A percentile compares a stretch with the other conserved stretches of the same genome.
These are phyloP conservation scores for Hemisphaericaspora subhashii DNA, from an alignment of 1,139 yeast genomes.

Conservation along the genomic window DNA sequence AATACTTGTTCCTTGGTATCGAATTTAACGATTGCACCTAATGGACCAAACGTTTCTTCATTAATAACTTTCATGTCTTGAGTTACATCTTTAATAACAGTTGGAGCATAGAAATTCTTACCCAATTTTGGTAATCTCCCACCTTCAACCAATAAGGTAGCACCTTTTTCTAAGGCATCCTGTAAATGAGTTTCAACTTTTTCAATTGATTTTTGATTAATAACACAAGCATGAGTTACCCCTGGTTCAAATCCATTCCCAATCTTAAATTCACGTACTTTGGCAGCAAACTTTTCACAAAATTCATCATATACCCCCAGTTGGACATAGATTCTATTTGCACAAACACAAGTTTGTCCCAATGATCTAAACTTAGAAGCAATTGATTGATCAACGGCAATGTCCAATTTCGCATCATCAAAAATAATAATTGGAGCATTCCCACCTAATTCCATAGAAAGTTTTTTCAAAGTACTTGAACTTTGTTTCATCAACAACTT, in stretches of 20 bases:
- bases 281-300: slow-evolving; percentile 32
- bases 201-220: slow-evolving; percentile 38
- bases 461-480: slow-evolving; percentile 45
- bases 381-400: slow-evolving; percentile 51
- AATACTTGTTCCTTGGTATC: slow-evolving; percentile 42
- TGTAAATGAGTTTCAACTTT: slow-evolving; percentile 42
- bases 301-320: slow-evolving; percentile 64
- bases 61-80: slow-evolving; percentile 38
- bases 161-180: slow-evolving; percentile 46
- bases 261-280: slow-evolving; percentile 34
- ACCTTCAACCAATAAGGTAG: slow-evolving; percentile 40
- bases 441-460: slow-evolving; percentile 55
- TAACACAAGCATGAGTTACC: slow-evolving; percentile 48
- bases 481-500: slow-evolving; percentile 50
- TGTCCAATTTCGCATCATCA: slow-evolving; percentile 49
- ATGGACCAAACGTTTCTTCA: slow-evolving; percentile 52
- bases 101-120: slow-evolving; percentile 39
- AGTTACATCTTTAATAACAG: slow-evolving; percentile 41
- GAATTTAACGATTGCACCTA: slow-evolving; percentile 44
- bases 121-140: slow-evolving; percentile 42
- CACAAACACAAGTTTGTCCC: slow-evolving; percentile 93
- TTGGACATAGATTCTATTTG: slow-evolving; percentile 79
- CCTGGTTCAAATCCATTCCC: slow-evolving; percentile 46
- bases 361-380: slow-evolving; percentile 62
- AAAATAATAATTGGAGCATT: slow-evolving; percentile 52